Percentiles rank a stretch among this genome's conserved stretches.
Evolutionary conservation across 1,284 basidiomycete species (phyloP).

Genomic region (Sutorius eximius): DNA sequence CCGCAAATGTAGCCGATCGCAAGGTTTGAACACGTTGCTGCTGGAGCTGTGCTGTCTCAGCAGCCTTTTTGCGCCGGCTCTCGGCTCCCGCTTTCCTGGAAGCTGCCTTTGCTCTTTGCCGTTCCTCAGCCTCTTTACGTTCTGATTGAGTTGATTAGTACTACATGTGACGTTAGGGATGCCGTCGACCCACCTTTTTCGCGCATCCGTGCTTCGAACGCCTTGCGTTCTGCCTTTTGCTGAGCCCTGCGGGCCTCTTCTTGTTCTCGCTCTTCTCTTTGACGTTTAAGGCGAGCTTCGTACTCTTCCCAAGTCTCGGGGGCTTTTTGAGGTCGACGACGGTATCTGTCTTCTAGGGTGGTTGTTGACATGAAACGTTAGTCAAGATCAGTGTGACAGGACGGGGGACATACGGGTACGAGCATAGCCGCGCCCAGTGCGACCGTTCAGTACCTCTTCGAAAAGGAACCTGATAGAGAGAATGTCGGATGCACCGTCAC

Average conservation of each 20-base stretch:
- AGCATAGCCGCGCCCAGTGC: slow-evolving; percentile 29
- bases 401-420: slow-evolving; percentile 24
- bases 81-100: slow-evolving; percentile 57
- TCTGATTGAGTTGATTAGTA: slow-evolving; percentile 32
- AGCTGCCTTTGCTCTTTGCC: slow-evolving; percentile 54
- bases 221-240: slow-evolving; percentile 53
- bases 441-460: slow-evolving; percentile 44
- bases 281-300: slow-evolving; percentile 48
- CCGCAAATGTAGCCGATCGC: slow-evolving; percentile 61
- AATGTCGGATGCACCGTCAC: background rate
- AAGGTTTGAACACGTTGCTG: slow-evolving; percentile 50
- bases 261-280: slow-evolving; percentile 52
- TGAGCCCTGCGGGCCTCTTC: slow-evolving; percentile 51
- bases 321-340: slow-evolving; percentile 14
- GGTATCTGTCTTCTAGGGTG: slow-evolving; percentile 21
- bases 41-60: slow-evolving; percentile 45
- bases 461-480: slow-evolving; percentile 44
- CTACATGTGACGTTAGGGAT: slow-evolving; percentile 6
- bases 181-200: slow-evolving; percentile 27
- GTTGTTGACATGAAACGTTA: slow-evolving; percentile 8
- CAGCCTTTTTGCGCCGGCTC: slow-evolving; percentile 50
- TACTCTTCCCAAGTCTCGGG: slow-evolving; percentile 52
- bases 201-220: slow-evolving; percentile 33
- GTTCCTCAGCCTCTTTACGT: slow-evolving; percentile 51
- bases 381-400: slow-evolving; percentile 3